Base-by-base conservation (phyloP, 208 protist species). In the Leishmania gerbilli region DNA sequence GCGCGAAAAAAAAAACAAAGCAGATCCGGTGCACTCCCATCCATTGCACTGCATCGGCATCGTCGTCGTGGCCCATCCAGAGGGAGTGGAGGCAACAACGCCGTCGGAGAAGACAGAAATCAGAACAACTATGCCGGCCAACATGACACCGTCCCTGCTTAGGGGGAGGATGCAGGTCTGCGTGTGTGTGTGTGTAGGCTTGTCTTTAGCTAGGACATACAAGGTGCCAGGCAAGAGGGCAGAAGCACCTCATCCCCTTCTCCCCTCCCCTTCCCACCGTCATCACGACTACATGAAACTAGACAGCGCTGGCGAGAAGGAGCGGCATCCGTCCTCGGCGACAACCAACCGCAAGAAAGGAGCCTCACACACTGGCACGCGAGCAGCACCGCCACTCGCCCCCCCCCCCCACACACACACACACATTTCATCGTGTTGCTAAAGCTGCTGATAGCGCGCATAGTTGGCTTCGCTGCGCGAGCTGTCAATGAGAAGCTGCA, bases 401-500 rank as follows among this genome's bases (percentile, higher is more conserved):
- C 1, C 37, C 1, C 37, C 37, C 1, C 37, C 49, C 24, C 49
- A 76, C 71, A 60, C 71, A 55, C 49, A 40, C 49, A 76, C 71
- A 60, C 71, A 55, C 24, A 31, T 24, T 31, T 56, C 62, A 24
- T 74, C 49, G 37, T 47, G 27, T 49, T 34, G 40, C 71, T 79
- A 80, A 60, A 77, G 69, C 7, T 9, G 76, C 47, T 62, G 69
- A 40, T 84, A 80, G 5, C 81, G 81, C 42, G 75, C 49, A 53
- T 60, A 67, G 71, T 81, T 80, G 11, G 79, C 76, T 37, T 64
- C 60, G 24, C 81, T 84, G 24, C 77, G 82, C 0, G 82, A 74
- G 51, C 82, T 31, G 13, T 76, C 74, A 47, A 85, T 78, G 8
- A 85, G 45, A 27, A 85, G 74, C 34, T 81, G 77, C 74, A 85